phyloP scores from a whole-genome alignment of 2,329 filamentous ascomycete genomes.

The Neurospora crassa region DNA sequence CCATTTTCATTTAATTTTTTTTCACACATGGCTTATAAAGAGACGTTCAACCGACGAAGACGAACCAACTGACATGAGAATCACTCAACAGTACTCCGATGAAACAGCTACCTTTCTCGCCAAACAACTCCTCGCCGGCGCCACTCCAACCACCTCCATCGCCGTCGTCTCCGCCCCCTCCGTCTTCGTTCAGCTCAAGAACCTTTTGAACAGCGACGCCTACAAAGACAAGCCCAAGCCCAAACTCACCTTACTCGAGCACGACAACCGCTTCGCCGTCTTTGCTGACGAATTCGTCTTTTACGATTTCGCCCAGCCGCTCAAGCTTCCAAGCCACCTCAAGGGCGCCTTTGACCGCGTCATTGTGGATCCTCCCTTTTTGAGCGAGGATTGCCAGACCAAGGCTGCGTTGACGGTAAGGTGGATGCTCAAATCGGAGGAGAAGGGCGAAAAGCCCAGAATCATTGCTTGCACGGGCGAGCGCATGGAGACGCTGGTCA shows the following conservation, averaged over 20 bases:
- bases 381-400: slow-evolving; percentile 72
- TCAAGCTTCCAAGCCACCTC: slow-evolving; percentile 52
- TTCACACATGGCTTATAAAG: not conserved
- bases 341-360: slow-evolving; percentile 59
- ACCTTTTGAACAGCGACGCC: slow-evolving; percentile 24
- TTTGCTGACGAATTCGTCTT: slow-evolving; percentile 60
- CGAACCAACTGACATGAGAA: not conserved
- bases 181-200: slow-evolving; percentile 68
- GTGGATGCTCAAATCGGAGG: slow-evolving; percentile 50
- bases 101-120: slow-evolving; percentile 58
- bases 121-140: slow-evolving; percentile 52
- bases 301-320: slow-evolving; percentile 64
- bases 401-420: slow-evolving; percentile 68
- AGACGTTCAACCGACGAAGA: no score
- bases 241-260: slow-evolving; percentile 59
- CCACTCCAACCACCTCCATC: slow-evolving; percentile 45
- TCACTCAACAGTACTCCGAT: slow-evolving; percentile 51
- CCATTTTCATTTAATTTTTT: not conserved
- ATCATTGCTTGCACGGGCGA: slow-evolving; percentile 70
- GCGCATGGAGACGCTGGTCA: slow-evolving; percentile 57
- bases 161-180: slow-evolving; percentile 67
- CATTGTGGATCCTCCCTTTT: slow-evolving; percentile 69
- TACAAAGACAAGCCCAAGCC: slow-evolving; percentile 33
- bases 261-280: slow-evolving; percentile 62
- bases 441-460: not conserved